These are phyloP conservation scores for Pseudogymnoascus sp. DNA, from an alignment of 2,329 filamentous ascomycete species.

Conservation along the genomic window DNA sequence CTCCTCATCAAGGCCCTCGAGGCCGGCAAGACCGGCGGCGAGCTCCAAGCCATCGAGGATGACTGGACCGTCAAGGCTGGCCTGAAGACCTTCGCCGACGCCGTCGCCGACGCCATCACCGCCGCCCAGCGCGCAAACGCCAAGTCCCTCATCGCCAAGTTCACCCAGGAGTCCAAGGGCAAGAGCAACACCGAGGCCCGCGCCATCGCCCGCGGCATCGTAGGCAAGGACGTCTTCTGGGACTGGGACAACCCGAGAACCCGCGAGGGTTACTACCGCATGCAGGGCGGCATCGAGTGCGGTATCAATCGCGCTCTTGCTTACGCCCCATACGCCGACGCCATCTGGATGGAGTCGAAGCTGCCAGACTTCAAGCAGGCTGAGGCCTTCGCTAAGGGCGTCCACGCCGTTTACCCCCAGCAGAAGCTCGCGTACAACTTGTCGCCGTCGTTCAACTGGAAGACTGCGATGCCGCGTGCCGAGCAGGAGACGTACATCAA, in stretches of 20 bases:
- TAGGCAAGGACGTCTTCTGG: slow-evolving; percentile 77
- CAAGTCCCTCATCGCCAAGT: slow-evolving; percentile 55
- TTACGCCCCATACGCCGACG: slow-evolving; percentile 86
- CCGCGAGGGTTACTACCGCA: slow-evolving; percentile 88
- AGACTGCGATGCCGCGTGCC: slow-evolving; percentile 80
- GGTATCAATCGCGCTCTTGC: slow-evolving; percentile 84
- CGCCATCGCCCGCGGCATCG: slow-evolving; percentile 65
- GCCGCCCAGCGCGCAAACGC: slow-evolving; percentile 60
- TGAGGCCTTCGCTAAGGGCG: slow-evolving; percentile 83
- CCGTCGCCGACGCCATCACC: slow-evolving; percentile 75
- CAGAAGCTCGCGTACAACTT: slow-evolving; percentile 99
- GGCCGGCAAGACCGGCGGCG: slow-evolving; percentile 67
- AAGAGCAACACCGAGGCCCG: slow-evolving; percentile 81
- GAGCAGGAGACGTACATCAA: slow-evolving; percentile 98
- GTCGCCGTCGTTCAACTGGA: slow-evolving; percentile 99
- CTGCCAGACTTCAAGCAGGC: slow-evolving; percentile 87
- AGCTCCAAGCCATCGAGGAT: slow-evolving; percentile 89
- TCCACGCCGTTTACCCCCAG: slow-evolving; percentile 90
- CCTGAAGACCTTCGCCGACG: slow-evolving; percentile 84
- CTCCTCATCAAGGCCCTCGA: slow-evolving; percentile 82
- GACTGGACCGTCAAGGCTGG: slow-evolving; percentile 70
- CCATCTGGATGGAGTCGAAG: slow-evolving; percentile 99
- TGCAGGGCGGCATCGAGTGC: slow-evolving; percentile 84
- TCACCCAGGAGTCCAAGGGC: slow-evolving; percentile 59
- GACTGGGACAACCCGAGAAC: slow-evolving; percentile 94